Evolutionary conservation across 2,329 filamentous ascomycete species (phyloP).

Genomic region (Clonostachys solani): DNA sequence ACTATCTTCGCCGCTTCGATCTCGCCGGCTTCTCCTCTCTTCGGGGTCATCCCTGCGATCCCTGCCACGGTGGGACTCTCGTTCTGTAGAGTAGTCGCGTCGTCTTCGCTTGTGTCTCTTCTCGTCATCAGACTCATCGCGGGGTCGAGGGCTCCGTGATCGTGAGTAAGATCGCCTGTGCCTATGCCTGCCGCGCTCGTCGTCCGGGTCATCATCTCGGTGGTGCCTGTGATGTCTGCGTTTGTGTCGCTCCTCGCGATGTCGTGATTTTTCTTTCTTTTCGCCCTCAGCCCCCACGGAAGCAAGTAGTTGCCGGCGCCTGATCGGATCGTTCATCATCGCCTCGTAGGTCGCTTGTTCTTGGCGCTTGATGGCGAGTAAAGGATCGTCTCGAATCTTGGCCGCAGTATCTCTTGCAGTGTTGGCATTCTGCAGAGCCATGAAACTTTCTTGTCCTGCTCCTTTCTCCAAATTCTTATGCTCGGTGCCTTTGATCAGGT

Average conservation of each 20-base stretch:
- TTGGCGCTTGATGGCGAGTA: constrained; percentile 89
- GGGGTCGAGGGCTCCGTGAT: constrained; percentile 34
- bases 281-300: constrained; percentile 43
- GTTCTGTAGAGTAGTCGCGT: constrained; percentile 15
- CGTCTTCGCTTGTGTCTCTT: constrained; percentile 12
- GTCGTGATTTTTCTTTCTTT: constrained; percentile 18
- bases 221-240: constrained; percentile 36
- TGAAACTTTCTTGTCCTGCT: constrained; percentile 52
- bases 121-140: constrained; percentile 20
- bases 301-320: constrained; percentile 62
- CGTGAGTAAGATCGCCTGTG: constrained; percentile 40
- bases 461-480: constrained; percentile 78
- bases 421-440: constrained; percentile 66
- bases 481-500: constrained; percentile 72
- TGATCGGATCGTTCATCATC: constrained; percentile 74
- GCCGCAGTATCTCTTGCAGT: constrained; percentile 73
- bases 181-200: constrained; percentile 28
- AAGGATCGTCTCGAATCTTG: constrained; percentile 87
- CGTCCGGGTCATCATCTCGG: constrained; percentile 33
- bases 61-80: constrained; percentile 7
- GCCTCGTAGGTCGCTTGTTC: constrained; percentile 78
- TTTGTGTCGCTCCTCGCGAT: constrained; percentile 27
- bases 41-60: constrained; percentile 9
- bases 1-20: constrained; percentile 6
- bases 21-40: not conserved